Conservation (phyloP, 176 grass and related monocot species). For the Pharus latifolius region DNA sequence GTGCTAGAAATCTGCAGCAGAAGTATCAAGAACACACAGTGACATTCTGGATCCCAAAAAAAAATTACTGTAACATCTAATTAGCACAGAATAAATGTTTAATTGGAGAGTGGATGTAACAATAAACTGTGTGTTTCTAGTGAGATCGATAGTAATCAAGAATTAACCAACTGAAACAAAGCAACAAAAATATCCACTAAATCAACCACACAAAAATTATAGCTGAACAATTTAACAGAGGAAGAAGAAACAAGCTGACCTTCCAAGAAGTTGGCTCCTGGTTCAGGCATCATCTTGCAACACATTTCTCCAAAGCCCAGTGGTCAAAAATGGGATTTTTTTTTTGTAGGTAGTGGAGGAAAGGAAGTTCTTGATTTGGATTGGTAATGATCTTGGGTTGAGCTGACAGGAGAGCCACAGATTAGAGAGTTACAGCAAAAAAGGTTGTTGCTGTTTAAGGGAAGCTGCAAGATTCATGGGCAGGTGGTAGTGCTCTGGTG, state of each 20-base stretch:
- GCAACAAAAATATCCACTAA: neutral
- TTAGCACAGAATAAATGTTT: neutral
- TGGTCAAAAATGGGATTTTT: neutral
- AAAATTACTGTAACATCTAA: neutral
- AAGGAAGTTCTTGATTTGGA: neutral
- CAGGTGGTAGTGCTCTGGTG: neutral
- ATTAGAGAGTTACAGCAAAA: neutral
- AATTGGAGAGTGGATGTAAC: neutral
- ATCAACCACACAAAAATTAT: neutral
- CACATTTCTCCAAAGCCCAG: neutral
- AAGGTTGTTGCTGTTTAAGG: constrained; percentile 3
- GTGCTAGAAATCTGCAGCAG: constrained; percentile 19
- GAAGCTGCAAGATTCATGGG: constrained; percentile 27
- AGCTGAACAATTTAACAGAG: neutral
- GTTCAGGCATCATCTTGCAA: constrained; percentile 11
- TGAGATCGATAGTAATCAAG: constrained; percentile 12
- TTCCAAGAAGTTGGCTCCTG: constrained; percentile 3
- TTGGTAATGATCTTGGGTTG: neutral
- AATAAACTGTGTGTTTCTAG: neutral
- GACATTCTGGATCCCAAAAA: too few species aligned
- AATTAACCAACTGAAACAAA: too few species aligned
- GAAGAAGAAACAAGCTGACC: constrained; percentile 3
- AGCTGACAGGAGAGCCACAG: neutral
- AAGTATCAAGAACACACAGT: neutral
- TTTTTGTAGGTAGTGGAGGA: neutral